phyloP scores from a whole-genome alignment of 1,284 basidiomycete genomes.

The Lentinus polychrous region DNA sequence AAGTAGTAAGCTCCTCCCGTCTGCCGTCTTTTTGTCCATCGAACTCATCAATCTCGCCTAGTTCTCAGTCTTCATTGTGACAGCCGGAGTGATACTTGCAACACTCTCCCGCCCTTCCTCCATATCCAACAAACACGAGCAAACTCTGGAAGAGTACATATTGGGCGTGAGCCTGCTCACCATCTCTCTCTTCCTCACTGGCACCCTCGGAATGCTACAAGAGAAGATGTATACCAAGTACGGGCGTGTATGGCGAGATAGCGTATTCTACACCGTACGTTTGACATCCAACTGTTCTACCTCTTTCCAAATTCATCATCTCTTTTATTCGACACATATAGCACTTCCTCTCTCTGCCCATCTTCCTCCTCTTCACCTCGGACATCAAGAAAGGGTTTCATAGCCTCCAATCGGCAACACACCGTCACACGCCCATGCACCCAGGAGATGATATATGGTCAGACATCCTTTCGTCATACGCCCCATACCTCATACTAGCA shows the following conservation, averaged over 20 bases:
- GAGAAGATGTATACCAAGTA: constrained; percentile 72
- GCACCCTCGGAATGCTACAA: constrained; percentile 73
- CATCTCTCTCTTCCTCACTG: constrained; percentile 67
- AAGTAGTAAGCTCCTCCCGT: constrained; percentile 44
- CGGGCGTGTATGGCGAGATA: constrained; percentile 80
- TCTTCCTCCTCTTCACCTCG: constrained; percentile 59
- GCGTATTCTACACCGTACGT: constrained; percentile 75
- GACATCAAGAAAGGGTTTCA: constrained; percentile 50
- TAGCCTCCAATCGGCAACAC: constrained; percentile 29
- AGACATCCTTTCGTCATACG: constrained; percentile 15
- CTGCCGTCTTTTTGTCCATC: neutral
- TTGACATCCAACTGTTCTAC: neutral
- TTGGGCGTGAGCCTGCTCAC: constrained; percentile 70
- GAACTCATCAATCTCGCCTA: constrained; percentile 18
- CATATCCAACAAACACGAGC: constrained; percentile 20
- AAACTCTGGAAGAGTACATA: constrained; percentile 45
- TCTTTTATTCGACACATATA: constrained; percentile 20
- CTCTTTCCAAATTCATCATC: neutral
- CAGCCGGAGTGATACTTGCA: constrained; percentile 68
- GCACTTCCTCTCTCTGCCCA: constrained; percentile 69
- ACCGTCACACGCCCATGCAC: constrained; percentile 2
- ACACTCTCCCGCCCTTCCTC: constrained; percentile 59
- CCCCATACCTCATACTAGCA: constrained; percentile 48
- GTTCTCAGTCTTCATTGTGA: constrained; percentile 69
- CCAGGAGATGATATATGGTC: neutral